Base-by-base conservation (phyloP, 2,329 filamentous ascomycete genomes). In the Chaetomiaceae sp. region DNA sequence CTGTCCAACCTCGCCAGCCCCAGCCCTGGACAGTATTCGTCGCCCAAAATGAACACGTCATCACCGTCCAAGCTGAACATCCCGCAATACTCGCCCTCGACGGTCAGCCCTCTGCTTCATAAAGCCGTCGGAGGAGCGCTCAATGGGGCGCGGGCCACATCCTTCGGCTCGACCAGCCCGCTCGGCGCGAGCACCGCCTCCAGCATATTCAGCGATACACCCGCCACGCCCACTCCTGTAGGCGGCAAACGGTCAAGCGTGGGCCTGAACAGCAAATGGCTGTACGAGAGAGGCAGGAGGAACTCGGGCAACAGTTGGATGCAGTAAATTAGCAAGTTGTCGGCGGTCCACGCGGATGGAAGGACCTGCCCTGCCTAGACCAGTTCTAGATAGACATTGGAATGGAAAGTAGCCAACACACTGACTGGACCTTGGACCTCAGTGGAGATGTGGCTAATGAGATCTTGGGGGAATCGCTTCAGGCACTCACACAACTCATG, bases 191-290 rank as follows among this genome's bases (percentile, higher is more conserved):
- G 68, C 59, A 72, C 65, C 22, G 65, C 69, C 6, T 66, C 68
- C 32, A 74, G 70, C 47, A 41, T 66, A 48, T 78, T 81, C 52
- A 64, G 71, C 17, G 78, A 79, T n/a, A 68, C 68, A 1, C 80
- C 84, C 1, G 73, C 76, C 12, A 83, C 84, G 15, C 86, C 86
- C 1, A 90, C 82, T 53, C 86, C 87, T 1, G 68, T 69, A 6
- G 68, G 72, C 6, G 74, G 76, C 30, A 88, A 85, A 68, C 77
- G 81, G 47, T 82, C 83, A 34, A 89, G 80, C 55, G 80, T 94
- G 42, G 81, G 82, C 1, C 62, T 96, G 61, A 96, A 91, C 66
- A 95, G 82, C 69, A 95, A 93, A 69, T 97, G 91, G 91, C 67
- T 96, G 50, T 97, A 95, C 62, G 88, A 96, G 66, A 87, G 83